phyloP scores from a whole-genome alignment of 2,329 filamentous ascomycete species.

The Chrysosporium queenslandicum region DNA sequence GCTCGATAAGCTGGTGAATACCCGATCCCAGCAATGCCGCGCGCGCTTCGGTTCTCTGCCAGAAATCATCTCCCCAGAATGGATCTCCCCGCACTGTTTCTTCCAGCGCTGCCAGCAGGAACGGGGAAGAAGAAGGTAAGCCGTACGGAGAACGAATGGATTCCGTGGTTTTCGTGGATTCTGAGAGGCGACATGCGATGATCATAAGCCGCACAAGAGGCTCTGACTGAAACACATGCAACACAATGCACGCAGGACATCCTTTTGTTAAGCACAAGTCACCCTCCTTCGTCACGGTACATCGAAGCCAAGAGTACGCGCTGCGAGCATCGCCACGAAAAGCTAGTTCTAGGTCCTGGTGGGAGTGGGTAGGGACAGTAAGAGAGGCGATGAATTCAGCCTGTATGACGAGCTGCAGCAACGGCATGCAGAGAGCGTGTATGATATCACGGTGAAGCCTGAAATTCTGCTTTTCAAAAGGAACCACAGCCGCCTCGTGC shows the following conservation, averaged over 20 bases:
- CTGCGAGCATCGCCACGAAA: constrained; percentile 48
- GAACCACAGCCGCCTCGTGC: constrained; percentile 27
- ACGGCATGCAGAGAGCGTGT: constrained; percentile 49
- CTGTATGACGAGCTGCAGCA: constrained; percentile 47
- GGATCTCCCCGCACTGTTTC: constrained; percentile 35
- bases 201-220: constrained; percentile 37
- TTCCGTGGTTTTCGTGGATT: constrained; percentile 24
- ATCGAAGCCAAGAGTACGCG: constrained; percentile 51
- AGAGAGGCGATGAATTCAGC: constrained; percentile 45
- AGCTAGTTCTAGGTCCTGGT: constrained; percentile 47
- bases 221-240: constrained; percentile 37
- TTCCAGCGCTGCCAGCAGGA: constrained; percentile 33
- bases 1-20: too few relatives aligned
- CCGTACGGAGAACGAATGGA: constrained; percentile 14
- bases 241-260: constrained; percentile 42
- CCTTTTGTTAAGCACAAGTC: constrained; percentile 49
- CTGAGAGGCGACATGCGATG: constrained; percentile 34
- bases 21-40: constrained; percentile 31
- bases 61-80: constrained; percentile 35
- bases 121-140: constrained; percentile 25
- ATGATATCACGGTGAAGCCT: constrained; percentile 50
- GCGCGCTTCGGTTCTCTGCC: constrained; percentile 35
- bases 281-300: constrained; percentile 47
- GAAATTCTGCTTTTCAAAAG: constrained; percentile 28
- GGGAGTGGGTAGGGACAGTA: constrained; percentile 39